These are phyloP conservation scores for Asterophora lycoperdoides DNA, from an alignment of 768 basidiomycete genomes.

Conservation along the genomic window DNA sequence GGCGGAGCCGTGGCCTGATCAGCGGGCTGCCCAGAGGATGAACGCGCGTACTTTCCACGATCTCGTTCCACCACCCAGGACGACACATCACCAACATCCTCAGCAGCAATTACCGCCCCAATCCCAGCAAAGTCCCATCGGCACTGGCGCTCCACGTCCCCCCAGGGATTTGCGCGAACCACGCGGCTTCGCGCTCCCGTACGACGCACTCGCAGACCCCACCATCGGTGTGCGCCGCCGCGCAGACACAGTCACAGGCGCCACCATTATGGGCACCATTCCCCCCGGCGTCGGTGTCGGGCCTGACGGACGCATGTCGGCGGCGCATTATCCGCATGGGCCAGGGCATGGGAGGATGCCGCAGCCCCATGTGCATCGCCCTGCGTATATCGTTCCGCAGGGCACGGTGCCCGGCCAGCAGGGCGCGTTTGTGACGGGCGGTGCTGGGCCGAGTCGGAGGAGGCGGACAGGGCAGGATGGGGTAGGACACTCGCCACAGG, in stretches of 20 bases:
- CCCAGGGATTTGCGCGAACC: not conserved
- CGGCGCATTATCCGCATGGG: slow-evolving; percentile 9
- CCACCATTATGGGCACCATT: slow-evolving; percentile 1
- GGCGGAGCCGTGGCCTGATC: not conserved
- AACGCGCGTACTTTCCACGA: not conserved
- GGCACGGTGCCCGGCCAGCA: not conserved
- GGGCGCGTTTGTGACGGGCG: not conserved
- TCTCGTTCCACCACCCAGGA: not conserved
- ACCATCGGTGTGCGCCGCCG: no score
- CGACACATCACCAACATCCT: not conserved
- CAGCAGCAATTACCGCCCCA: not conserved
- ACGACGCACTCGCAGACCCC: no score
- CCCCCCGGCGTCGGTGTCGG: not conserved
- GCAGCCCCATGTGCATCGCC: slow-evolving; percentile 7
- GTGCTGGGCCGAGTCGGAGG: not conserved
- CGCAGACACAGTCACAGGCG: slow-evolving; percentile 16
- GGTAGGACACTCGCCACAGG: not conserved
- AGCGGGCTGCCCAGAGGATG: not conserved
- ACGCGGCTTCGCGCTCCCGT: not conserved
- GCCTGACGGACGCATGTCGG: not conserved
- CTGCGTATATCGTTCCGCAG: not conserved
- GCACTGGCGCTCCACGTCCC: slow-evolving; percentile 6
- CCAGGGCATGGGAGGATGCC: slow-evolving; percentile 9
- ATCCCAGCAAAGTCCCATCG: slow-evolving; percentile 4
- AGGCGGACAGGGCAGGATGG: slow-evolving; percentile 2